A percentile compares a stretch with the other conserved stretches of the same genome.
Evolutionary conservation across 116 monocot genomes (phyloP).

Genomic region (Zostera marina): DNA sequence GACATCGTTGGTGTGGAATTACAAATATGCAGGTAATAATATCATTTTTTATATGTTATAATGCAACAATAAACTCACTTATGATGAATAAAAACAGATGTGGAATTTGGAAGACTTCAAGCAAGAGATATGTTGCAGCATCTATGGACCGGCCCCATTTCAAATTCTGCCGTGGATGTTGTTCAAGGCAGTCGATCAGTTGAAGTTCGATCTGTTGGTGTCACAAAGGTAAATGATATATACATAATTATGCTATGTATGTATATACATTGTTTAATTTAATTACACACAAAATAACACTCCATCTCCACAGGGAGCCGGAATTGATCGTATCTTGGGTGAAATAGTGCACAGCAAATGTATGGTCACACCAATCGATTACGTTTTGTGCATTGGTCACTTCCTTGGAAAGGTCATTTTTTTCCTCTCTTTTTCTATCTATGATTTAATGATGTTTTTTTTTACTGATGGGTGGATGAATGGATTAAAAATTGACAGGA

Average conservation of each 20-base stretch:
- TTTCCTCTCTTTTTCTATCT: background rate
- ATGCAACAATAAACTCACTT: too few species aligned
- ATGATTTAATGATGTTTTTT: too few species aligned
- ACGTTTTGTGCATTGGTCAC: conserved; percentile 88
- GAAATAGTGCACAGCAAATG: conserved; percentile 95
- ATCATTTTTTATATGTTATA: too few species aligned
- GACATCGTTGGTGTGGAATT: conserved; percentile 96
- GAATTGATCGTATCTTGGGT: conserved; percentile 92
- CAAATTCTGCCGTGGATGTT: conserved; percentile 95
- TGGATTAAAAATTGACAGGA: conserved; percentile 63
- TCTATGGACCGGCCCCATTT: conserved; percentile 98
- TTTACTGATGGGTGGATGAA: too few species aligned
- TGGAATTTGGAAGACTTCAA: conserved; percentile 98
- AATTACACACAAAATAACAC: too few species aligned
- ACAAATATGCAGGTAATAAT: conserved; percentile 82
- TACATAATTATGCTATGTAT: too few species aligned
- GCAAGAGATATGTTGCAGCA: conserved; percentile 98
- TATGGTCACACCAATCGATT: conserved; percentile 92
- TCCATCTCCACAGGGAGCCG: conserved; percentile 71
- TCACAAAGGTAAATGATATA: conserved; percentile 70
- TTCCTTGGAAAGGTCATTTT: conserved; percentile 86
- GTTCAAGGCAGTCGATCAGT: conserved; percentile 98
- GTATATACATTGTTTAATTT: too few species aligned
- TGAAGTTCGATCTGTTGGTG: conserved; percentile 95
- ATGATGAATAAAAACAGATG: conserved; percentile 40